Conservation (phyloP, 2,329 filamentous ascomycete species). For the Chrysoporthe cubensis region DNA sequence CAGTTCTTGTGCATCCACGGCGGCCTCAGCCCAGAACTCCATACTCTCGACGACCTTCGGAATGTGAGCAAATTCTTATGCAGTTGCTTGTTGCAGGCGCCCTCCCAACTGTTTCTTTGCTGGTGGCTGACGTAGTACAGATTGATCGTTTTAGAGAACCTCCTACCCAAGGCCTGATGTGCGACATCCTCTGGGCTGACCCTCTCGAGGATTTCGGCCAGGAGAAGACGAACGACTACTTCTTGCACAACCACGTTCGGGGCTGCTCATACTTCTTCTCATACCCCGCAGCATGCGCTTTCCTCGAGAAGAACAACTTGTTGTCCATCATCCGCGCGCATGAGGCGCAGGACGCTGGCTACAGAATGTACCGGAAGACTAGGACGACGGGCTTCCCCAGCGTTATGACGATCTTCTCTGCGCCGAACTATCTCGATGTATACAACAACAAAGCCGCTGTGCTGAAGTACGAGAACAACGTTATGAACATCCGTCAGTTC, state of each 20-base stretch:
- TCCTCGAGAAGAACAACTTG: constrained; percentile 98
- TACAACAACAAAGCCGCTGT: constrained; percentile 99
- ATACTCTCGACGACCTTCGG: constrained; percentile 93
- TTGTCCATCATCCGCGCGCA: constrained; percentile 96
- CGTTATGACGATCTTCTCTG: constrained; percentile 99
- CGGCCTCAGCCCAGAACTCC: constrained; percentile 91
- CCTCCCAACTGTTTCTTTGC: neutral
- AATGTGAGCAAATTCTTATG: constrained; percentile 59
- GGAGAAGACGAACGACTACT: constrained; percentile 97
- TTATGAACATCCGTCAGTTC: constrained; percentile 99
- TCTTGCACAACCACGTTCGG: constrained; percentile 96
- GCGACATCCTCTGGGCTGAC: constrained; percentile 98
- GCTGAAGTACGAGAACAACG: constrained; percentile 99
- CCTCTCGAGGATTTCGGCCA: constrained; percentile 98
- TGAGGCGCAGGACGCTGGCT: constrained; percentile 97
- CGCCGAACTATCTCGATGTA: constrained; percentile 97
- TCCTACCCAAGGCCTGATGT: constrained; percentile 97
- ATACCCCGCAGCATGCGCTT: constrained; percentile 94
- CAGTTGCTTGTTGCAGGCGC: constrained; percentile 5
- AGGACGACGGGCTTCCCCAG: constrained; percentile 97
- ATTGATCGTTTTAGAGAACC: constrained; percentile 98
- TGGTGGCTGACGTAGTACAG: constrained; percentile 46
- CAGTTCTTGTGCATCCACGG: constrained; percentile 99
- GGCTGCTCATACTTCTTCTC: constrained; percentile 99
- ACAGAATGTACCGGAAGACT: constrained; percentile 99